Evolutionary conservation across 441 rosid genomes (phyloP), one percentile per base, ranked within the genome.

Genomic region (Euphorbia celastroides): DNA sequence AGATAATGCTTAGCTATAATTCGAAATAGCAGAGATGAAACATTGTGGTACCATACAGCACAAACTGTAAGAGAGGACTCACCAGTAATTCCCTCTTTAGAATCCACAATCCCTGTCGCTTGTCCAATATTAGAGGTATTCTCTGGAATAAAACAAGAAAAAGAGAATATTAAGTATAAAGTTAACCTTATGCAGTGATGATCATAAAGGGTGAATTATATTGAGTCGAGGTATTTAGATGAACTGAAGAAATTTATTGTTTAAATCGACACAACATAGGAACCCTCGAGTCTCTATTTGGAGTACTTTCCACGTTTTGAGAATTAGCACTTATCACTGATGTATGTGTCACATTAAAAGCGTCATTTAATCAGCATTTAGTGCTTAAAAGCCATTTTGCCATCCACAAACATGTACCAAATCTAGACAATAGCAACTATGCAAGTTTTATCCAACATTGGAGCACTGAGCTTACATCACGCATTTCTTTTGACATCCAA

Each of bases 51-150:
- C 44, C 17, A 11, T 25, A 59, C 31, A 54, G 14, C 4, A 52
- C 34, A 66, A 26, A 61, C 11, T 30, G n/a, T 20, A 22, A 14
- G 20, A 25, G 26, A 36, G 3, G 26, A 74, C 90, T 78, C 72
- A 88, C 99, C 46, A 88, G 81, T 69, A 93, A 58, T 75, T 91
- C 93, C 79, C 81, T 88, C 74, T 73, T 25, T 28, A 89, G 83
- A 75, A 60, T 80, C 99, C 99, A 93, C 56, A 74, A 56, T 19
- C 89, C 83, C 36, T 70, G 76, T 62, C 78, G 77, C 74, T 81
- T 55, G 54, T 91, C 81, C 69, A 83, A 79, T 64, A 68, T 82
- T 70, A 93, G 77, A 66, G 96, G 93, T 28, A 93, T 75, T 84
- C 88, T 83, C 98, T 93, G 82, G 32, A 71, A 26, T 44, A 56